Conservation (phyloP, 768 basidiomycete genomes). For the Tremella mesenterica region DNA sequence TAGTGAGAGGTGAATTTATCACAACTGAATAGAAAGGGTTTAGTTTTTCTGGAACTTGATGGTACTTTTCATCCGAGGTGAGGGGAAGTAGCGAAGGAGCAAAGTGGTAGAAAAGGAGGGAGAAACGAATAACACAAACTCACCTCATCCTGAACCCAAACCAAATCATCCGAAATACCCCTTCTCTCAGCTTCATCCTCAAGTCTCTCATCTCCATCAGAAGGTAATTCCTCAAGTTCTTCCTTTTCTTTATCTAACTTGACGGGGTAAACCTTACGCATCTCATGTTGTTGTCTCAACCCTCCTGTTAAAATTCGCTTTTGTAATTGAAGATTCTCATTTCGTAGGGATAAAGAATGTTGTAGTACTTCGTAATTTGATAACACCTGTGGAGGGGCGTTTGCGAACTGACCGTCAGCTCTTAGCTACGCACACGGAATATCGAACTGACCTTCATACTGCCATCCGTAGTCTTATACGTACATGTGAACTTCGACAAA, state of each 20-base stretch:
- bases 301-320: constrained; percentile 5
- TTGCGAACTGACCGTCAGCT: constrained; percentile 52
- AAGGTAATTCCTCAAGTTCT: constrained; percentile 13
- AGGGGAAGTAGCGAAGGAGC: background rate
- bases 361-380: constrained; percentile 79
- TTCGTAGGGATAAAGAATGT: constrained; percentile 67
- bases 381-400: constrained; percentile 63
- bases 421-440: no score
- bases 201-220: constrained; percentile 54
- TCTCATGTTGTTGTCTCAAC: constrained; percentile 2
- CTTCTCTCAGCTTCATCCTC: constrained; percentile 53
- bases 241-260: constrained; percentile 8
- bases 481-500: no score
- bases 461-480: no score
- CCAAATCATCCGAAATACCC: constrained; percentile 67
- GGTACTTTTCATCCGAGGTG: background rate
- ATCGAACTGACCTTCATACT: no score
- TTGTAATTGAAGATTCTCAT: constrained; percentile 46
- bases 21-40: background rate
- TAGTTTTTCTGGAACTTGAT: background rate
- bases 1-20: background rate
- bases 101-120: background rate
- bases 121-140: constrained; percentile 13
- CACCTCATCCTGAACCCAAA: constrained; percentile 80
- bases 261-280: background rate